A percentile compares a stretch with the other conserved stretches of the same genome.
Conservation (phyloP, 2,329 filamentous ascomycete genomes). For the Fusarium anthophilum region DNA sequence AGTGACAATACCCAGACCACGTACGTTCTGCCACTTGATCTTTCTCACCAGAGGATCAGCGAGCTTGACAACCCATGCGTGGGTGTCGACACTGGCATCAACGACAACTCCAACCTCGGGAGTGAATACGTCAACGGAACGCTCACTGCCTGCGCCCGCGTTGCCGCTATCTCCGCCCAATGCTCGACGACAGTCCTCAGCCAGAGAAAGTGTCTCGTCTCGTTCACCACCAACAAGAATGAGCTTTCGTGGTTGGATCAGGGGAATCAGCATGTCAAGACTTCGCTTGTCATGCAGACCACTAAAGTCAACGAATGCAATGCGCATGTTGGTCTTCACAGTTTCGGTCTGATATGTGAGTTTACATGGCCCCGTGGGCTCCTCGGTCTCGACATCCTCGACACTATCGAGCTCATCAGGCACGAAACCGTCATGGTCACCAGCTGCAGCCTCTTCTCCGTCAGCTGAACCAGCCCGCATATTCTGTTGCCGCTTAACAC, state of each 20-base stretch:
- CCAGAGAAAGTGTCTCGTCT: constrained; percentile 81
- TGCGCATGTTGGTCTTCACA: constrained; percentile 75
- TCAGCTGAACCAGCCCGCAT: constrained; percentile 56
- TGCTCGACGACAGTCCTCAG: constrained; percentile 80
- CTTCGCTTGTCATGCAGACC: constrained; percentile 94
- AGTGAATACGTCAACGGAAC: constrained; percentile 79
- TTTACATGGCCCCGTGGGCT: constrained; percentile 75
- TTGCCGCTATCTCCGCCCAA: constrained; percentile 46
- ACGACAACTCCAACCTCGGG: constrained; percentile 78
- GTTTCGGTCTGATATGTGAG: constrained; percentile 71
- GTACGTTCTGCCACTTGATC: constrained; percentile 93
- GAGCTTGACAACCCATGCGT: constrained; percentile 94
- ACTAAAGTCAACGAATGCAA: constrained; percentile 91
- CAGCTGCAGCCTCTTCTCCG: constrained; percentile 52
- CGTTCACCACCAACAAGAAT: constrained; percentile 87
- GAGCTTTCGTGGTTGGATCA: constrained; percentile 93
- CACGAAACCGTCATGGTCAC: constrained; percentile 49
- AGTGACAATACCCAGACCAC: constrained; percentile 90
- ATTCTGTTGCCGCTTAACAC: constrained; percentile 67
- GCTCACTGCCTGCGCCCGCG: constrained; percentile 51
- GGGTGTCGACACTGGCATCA: constrained; percentile 95
- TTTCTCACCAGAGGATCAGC: constrained; percentile 85
- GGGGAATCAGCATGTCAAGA: constrained; percentile 91
- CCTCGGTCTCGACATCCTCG: constrained; percentile 64
- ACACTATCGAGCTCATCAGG: constrained; percentile 67